Evolutionary conservation across 2,329 filamentous ascomycete species (phyloP), one percentile per base, ranked within the genome.

Genomic region (Colletotrichum godetiae): DNA sequence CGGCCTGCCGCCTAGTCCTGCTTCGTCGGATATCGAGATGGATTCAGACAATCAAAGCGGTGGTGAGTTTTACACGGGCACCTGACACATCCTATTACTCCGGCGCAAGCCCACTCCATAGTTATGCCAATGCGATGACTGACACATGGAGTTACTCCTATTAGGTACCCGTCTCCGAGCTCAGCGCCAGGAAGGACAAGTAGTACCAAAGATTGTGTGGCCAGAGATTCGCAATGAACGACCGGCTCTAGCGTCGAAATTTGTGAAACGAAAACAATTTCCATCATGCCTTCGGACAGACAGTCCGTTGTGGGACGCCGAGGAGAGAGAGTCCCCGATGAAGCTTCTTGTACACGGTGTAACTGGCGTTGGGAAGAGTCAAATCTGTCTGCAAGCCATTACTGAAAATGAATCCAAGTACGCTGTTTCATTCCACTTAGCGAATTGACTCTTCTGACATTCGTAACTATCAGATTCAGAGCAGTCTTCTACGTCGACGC

Each of bases 331-430:
- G 11, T n/a, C 31, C 5, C 65, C 65, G 5, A 12, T 12, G 4
- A 61, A 8, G 2, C 22, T 42, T 6, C 31, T 68, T 3, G 2
- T 68, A 0, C 42, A 68, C 7, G 66, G 66, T 1, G 56, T 68
- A n/a, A 11, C 66, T 13, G 66, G 66, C 10, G 66, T 61, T 0
- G 66, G 66, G 2, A 68, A 68, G 33, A 68, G 66, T 7, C 66
- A 68, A 19, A 19, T 68, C 11, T 62, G 66, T 19, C 55, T 68
- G 13, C 24, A 62, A 5, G 66, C 46, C 1, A 56, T 68, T 8
- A 5, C 56, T 13, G n/a, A 31, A 5, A 53, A 68, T 15, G 19
- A 68, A 42, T 8, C 37, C 35, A 67, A 31, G 56, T 67, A 15
- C 29, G 35, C 15, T 19, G 3, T 42, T 24, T 5, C 22, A 19